Conservation (phyloP, 2,329 filamentous ascomycete species). For the Bipolaris zeicola region DNA sequence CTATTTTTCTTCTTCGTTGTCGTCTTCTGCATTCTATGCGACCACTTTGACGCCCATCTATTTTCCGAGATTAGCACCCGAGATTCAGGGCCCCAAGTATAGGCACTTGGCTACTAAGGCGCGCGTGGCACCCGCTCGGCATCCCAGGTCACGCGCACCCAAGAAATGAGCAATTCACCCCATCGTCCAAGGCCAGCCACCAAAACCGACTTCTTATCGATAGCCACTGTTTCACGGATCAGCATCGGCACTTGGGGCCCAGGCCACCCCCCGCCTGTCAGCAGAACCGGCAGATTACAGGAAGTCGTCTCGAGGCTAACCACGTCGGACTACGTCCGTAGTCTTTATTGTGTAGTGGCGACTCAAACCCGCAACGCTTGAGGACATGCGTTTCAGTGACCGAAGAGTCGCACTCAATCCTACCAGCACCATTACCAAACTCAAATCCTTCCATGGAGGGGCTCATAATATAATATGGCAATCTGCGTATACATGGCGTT, state of each 20-base stretch:
- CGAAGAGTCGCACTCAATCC: neutral
- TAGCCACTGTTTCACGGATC: constrained; percentile 13
- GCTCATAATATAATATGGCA: too few species aligned
- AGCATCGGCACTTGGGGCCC: constrained; percentile 3
- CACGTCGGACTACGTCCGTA: constrained; percentile 10
- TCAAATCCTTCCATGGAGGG: neutral
- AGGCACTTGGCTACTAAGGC: constrained; percentile 13
- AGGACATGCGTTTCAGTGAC: neutral
- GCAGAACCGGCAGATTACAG: constrained; percentile 18
- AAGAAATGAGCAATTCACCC: constrained; percentile 8
- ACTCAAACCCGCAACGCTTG: constrained; percentile 11
- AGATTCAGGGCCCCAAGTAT: constrained; percentile 6
- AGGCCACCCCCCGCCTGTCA: constrained; percentile 10
- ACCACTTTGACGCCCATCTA: constrained; percentile 34
- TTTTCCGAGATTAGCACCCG: constrained; percentile 28
- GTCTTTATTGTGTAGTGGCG: constrained; percentile 1
- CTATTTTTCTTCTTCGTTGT: constrained; percentile 4
- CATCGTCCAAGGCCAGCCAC: constrained; percentile 1
- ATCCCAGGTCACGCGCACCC: neutral
- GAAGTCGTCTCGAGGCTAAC: constrained; percentile 14
- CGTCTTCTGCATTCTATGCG: constrained; percentile 9
- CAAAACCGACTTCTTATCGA: neutral
- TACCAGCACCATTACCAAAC: neutral
- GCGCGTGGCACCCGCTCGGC: constrained; percentile 6
- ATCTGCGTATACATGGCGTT: neutral